Base-by-base conservation (phyloP, 2,329 filamentous ascomycete genomes). In the Fusarium albosuccineum region DNA sequence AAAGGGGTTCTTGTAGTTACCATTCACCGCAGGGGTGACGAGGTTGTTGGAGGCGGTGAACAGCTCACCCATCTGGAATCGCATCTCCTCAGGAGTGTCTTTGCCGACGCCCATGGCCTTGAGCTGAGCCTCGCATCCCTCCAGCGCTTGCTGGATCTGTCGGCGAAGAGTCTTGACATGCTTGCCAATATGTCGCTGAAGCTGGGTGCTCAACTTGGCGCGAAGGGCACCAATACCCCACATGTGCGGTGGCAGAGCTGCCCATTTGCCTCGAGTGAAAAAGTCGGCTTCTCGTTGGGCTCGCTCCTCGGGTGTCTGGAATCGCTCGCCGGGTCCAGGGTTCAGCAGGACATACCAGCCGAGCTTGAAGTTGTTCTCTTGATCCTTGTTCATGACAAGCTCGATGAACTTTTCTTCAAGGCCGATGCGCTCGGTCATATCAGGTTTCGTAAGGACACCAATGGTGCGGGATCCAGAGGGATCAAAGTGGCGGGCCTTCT, bases 1-100 rank as follows among this genome's bases (percentile, higher is more conserved):
- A 14, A 84, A 82, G 0, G 83, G 83, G 61, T 85, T 85, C 77
- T 86, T 86, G 80, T 86, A 86, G 75, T 84, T 85, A 50, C 83
- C 84, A 54, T 85, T 83, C 27, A 85, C 82, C 39, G 84, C 83
- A 4, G 83, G 83, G 1, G 82, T 85, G 37, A 85, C 82, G n/a
- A 86, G 79, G 54, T 85, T 84, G 75, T 84, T 85, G 33, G 82
- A 85, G 0, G 80, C 77, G 0, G 83, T 84, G 62, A 85, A 86
- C 6, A 86, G 78, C 67, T 86, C 83, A 44, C 83, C 83, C 70
- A 86, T 83, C 71, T 86, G 82, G 60, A 84, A 79, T 13, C 83
- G 79, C 83, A 86, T 85, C 76, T 86, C 84, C 62, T 83, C 81
- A 1, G 84, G 79, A 0, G 83, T 85, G 66, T 85, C 83, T 60